These are phyloP conservation scores for Nicotiana noctiflora DNA, from an alignment of 257 asterid species.

Conservation along the genomic window DNA sequence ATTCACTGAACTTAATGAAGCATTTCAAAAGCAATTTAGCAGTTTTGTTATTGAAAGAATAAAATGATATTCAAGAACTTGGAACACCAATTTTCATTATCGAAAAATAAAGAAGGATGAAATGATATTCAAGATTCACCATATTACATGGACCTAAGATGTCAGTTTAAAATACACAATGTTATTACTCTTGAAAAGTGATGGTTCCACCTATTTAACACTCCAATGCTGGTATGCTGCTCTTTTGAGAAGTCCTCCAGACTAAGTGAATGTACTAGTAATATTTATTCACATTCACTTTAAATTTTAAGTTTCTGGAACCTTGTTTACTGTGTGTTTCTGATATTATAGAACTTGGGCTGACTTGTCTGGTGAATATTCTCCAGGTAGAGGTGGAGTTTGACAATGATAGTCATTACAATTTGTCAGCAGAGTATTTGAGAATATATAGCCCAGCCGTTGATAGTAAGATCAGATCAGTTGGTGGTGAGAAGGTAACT, in stretches of 20 bases:
- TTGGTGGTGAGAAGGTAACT: conserved; percentile 74
- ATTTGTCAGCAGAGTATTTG: conserved; percentile 73
- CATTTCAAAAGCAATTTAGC: neutral
- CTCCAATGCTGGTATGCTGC: neutral
- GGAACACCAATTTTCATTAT: no score
- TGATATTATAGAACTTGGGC: neutral
- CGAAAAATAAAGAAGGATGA: neutral
- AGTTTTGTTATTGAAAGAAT: neutral
- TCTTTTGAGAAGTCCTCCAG: neutral
- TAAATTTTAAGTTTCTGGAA: neutral
- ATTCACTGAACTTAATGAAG: neutral
- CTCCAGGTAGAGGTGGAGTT: conserved; percentile 69
- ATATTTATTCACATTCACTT: neutral
- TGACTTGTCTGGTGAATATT: neutral
- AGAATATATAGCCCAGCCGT: conserved; percentile 78
- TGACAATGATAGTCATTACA: conserved; percentile 39
- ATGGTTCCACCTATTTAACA: neutral
- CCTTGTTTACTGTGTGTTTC: neutral
- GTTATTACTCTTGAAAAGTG: neutral
- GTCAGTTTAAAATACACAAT: neutral
- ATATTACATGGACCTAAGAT: neutral
- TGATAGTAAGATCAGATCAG: conserved; percentile 66
- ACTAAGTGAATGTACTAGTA: neutral
- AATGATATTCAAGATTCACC: neutral
- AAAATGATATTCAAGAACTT: neutral